A percentile compares a stretch with the other conserved stretches of the same genome.
Evolutionary conservation across 2,329 filamentous ascomycete species (phyloP).

Genomic region (Fusarium graminum): DNA sequence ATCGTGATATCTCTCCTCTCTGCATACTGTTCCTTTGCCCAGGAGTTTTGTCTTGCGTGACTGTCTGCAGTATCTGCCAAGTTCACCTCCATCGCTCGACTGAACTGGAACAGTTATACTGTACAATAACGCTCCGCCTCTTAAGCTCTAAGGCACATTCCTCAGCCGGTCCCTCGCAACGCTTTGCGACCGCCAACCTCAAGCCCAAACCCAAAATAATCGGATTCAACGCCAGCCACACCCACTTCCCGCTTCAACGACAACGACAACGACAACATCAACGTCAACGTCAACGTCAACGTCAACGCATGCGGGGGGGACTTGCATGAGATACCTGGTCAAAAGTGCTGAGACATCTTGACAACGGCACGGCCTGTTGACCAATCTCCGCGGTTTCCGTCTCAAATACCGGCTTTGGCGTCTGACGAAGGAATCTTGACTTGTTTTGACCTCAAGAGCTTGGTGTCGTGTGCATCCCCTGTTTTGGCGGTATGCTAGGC

Average conservation of each 20-base stretch:
- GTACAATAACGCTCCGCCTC: not conserved
- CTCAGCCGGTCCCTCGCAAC: slow-evolving; percentile 26
- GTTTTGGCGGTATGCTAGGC: slow-evolving; percentile 41
- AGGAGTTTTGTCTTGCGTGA: slow-evolving; percentile 36
- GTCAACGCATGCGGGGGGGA: slow-evolving; percentile 41
- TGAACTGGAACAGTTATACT: slow-evolving; percentile 22
- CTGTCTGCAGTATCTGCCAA: slow-evolving; percentile 38
- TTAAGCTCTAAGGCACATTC: slow-evolving; percentile 12
- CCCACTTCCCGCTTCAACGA: not conserved
- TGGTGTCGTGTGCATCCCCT: slow-evolving; percentile 25
- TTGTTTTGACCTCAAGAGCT: slow-evolving; percentile 29
- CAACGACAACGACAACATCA: slow-evolving; percentile 20
- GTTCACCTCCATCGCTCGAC: slow-evolving; percentile 6
- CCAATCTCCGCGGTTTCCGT: slow-evolving; percentile 26
- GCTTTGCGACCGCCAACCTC: slow-evolving; percentile 15
- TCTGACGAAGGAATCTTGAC: slow-evolving; percentile 21
- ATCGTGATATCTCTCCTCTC: slow-evolving; percentile 32
- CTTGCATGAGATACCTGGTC: slow-evolving; percentile 37
- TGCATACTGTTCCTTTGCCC: slow-evolving; percentile 7
- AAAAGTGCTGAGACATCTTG: slow-evolving; percentile 44
- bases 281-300: slow-evolving; percentile 26
- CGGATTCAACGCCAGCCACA: slow-evolving; percentile 1
- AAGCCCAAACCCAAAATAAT: slow-evolving; percentile 30
- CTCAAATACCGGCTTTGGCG: slow-evolving; percentile 17
- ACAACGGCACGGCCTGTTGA: slow-evolving; percentile 39